phyloP scores from a whole-genome alignment of 1,139 yeast species.

The Entelexis paramagnoliae region DNA sequence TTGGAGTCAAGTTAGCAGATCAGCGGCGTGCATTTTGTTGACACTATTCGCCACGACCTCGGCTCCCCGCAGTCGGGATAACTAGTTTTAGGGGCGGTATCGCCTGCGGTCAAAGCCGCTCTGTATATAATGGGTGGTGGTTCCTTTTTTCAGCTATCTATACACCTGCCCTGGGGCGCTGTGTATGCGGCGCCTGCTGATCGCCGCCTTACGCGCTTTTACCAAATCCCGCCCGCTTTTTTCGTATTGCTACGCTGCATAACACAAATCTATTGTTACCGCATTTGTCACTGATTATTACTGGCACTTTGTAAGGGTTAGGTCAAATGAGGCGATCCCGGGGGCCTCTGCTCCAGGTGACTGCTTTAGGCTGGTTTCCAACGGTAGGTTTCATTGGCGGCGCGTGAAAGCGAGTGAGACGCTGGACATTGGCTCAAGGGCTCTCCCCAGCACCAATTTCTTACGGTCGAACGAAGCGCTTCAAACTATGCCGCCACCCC shows the following conservation, averaged over 20 bases:
- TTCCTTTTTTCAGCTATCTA: no score
- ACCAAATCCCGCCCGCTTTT: neutral
- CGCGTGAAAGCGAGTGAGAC: neutral
- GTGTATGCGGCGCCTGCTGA: no score
- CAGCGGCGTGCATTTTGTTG: no score
- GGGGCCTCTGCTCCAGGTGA: neutral
- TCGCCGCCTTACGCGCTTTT: no score
- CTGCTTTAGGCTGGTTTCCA: neutral
- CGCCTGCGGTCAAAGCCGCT: no score
- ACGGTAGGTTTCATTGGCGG: neutral
- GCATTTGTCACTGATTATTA: neutral
- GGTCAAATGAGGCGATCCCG: neutral
- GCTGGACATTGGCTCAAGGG: neutral
- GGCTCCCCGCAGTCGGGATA: no score
- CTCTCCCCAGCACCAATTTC: neutral
- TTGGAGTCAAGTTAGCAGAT: no score
- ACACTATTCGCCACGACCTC: no score
- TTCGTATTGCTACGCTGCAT: slow-evolving; percentile 1
- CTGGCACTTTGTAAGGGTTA: neutral
- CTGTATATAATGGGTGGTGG: no score
- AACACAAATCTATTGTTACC: neutral
- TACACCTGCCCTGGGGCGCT: no score
- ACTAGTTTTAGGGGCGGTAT: no score
- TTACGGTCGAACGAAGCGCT: neutral
- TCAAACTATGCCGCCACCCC: neutral